phyloP scores from a whole-genome alignment of 2,329 filamentous ascomycete species.

The Beauveria varroae region DNA sequence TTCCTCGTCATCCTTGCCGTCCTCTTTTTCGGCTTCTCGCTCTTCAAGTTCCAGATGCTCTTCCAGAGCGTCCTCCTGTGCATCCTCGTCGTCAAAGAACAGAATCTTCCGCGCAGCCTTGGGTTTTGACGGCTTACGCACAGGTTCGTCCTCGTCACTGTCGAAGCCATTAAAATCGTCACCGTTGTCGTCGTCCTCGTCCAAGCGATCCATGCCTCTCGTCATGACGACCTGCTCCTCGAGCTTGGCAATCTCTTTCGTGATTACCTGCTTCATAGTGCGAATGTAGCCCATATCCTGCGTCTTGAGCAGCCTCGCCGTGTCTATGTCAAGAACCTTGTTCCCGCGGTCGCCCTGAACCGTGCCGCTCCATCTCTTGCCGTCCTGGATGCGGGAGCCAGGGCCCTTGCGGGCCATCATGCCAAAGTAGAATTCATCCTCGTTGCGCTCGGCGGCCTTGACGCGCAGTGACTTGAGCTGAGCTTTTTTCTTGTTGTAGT shows the following conservation, averaged over 20 bases:
- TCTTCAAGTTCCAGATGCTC: constrained; percentile 24
- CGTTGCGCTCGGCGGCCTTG: constrained; percentile 59
- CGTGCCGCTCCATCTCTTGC: constrained; percentile 46
- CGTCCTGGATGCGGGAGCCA: constrained; percentile 39
- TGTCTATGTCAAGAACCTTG: constrained; percentile 45
- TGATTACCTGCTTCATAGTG: constrained; percentile 51
- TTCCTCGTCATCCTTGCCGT: constrained; percentile 16
- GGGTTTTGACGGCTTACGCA: constrained; percentile 21
- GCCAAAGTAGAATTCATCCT: constrained; percentile 66
- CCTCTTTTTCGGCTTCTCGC: constrained; percentile 19
- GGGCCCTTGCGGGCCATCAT: constrained; percentile 58
- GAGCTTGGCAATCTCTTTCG: constrained; percentile 49
- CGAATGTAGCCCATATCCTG: constrained; percentile 60
- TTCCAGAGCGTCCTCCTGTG: constrained; percentile 25
- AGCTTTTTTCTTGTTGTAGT: constrained; percentile 59
- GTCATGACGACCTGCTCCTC: constrained; percentile 46
- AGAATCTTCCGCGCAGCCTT: constrained; percentile 42
- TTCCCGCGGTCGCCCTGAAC: constrained; percentile 53
- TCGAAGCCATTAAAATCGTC: constrained; percentile 25
- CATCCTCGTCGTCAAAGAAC: constrained; percentile 37
- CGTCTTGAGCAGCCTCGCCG: constrained; percentile 58
- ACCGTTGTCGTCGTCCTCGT: constrained; percentile 26
- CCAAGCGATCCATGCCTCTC: constrained; percentile 28
- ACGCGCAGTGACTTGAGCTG: constrained; percentile 51
- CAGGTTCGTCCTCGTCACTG: constrained; percentile 24